Base-by-base conservation (phyloP, 495 filamentous ascomycete genomes). In the Penicillium waksmanii region DNA sequence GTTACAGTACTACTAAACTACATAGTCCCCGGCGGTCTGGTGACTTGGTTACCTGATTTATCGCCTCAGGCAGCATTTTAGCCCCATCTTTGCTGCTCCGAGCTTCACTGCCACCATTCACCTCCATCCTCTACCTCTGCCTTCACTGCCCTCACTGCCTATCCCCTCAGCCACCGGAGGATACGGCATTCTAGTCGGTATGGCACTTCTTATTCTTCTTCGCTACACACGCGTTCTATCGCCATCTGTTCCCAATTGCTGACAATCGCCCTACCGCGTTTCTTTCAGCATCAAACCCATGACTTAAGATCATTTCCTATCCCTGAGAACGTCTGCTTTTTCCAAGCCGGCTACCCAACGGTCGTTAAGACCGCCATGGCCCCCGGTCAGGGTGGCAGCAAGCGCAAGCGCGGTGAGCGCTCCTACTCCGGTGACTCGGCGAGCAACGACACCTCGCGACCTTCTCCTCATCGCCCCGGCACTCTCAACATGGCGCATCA, bases 381-480 rank as follows among this genome's bases (percentile, higher is more conserved):
- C 68, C 80, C 80, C 55, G 80, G 77, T 63, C 71, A 78, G 60
- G 77, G 76, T 66, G 78, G 78, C 52, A 77, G 77, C 52, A 87
- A 87, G 73, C 75, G 85, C 56, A 87, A 87, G 73, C 74, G 85
- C 65, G 75, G 73, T 36, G 84, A 86, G 55, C 71, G 82, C 65
- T 75, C 69, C 27, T 84, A 74, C 66, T 80, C 82, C 12, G 71
- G 77, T 55, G 83, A 86, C 53, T 74, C 76, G 38, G 73, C 67
- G 42, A 65, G 47, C 38, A 77, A 84, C 65, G 82, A 86, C 62
- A 71, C 72, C 44, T 67, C 71, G 55, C 78, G 86, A 61, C 85
- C 86, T 51, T 88, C 87, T 55, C 86, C 87, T 53, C 84, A 89
- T 75, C 81, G 85, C 38, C 86, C 87, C 40, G 80, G 83, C 51